phyloP scores from a whole-genome alignment of 2,329 filamentous ascomycete species.

The Tolypocladium ophioglossoides region DNA sequence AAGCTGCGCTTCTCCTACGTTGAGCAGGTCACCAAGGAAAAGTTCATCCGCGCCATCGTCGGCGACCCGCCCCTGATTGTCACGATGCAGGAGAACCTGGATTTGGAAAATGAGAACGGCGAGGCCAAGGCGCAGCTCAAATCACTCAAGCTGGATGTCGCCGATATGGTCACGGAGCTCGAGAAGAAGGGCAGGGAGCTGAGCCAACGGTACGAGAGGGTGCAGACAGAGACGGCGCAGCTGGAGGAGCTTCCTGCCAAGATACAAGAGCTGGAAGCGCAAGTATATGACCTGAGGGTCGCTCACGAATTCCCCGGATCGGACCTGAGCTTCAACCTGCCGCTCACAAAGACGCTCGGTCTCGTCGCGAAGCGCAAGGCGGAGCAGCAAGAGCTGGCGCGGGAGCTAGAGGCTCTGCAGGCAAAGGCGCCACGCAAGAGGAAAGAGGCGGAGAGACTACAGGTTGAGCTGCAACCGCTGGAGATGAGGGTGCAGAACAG shows the following conservation, averaged over 20 bases:
- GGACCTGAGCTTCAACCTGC: constrained; percentile 40
- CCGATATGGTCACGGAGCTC: constrained; percentile 60
- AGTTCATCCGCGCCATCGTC: constrained; percentile 87
- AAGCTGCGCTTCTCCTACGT: constrained; percentile 96
- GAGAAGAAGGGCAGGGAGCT: constrained; percentile 54
- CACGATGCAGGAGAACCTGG: constrained; percentile 69
- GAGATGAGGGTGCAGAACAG: constrained; percentile 57
- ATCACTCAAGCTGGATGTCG: constrained; percentile 68
- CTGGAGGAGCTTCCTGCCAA: constrained; percentile 41
- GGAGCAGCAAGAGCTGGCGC: constrained; percentile 45
- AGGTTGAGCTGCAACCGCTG: constrained; percentile 56
- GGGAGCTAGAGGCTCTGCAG: constrained; percentile 53
- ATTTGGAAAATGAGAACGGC: constrained; percentile 59
- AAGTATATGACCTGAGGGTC: constrained; percentile 33
- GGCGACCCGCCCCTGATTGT: constrained; percentile 83
- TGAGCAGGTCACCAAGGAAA: constrained; percentile 97
- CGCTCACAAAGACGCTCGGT: constrained; percentile 44
- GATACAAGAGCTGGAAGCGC: constrained; percentile 36
- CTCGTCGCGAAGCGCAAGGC: constrained; percentile 40
- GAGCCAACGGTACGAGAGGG: constrained; percentile 38
- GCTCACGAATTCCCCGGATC: constrained; percentile 22
- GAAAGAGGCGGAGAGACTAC: constrained; percentile 56
- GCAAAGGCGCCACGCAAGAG: constrained; percentile 53
- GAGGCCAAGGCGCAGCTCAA: constrained; percentile 67
- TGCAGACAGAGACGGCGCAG: constrained; percentile 36